Percentiles rank a stretch among this genome's conserved stretches.
These are phyloP conservation scores for Sanghuangporus baumii DNA, from an alignment of 1,284 basidiomycete species.

Conservation along the genomic window DNA sequence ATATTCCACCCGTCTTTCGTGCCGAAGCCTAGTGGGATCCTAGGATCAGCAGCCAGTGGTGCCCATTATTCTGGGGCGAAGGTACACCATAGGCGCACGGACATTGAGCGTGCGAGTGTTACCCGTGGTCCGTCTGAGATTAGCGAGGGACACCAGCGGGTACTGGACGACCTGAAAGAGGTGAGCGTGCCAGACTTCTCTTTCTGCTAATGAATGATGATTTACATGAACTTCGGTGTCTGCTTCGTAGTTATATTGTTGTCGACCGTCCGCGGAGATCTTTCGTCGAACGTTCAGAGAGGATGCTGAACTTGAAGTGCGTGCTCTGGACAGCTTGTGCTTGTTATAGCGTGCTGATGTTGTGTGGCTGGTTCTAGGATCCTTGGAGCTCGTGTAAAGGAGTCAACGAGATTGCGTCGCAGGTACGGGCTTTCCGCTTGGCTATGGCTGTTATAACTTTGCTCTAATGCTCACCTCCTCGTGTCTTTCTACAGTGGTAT, in stretches of 20 bases:
- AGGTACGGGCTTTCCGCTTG: slow-evolving; percentile 32
- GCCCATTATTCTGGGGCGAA: slow-evolving; percentile 25
- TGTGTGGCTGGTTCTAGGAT: slow-evolving; percentile 33
- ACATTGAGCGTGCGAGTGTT: slow-evolving; percentile 21
- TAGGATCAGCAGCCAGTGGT: slow-evolving; percentile 42
- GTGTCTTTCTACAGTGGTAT: slow-evolving; percentile 43
- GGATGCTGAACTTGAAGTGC: slow-evolving; percentile 57
- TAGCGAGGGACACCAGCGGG: slow-evolving; percentile 33
- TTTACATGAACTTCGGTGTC: neutral
- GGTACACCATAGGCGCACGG: slow-evolving; percentile 20
- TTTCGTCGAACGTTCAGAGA: slow-evolving; percentile 52
- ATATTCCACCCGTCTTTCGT: slow-evolving; percentile 40
- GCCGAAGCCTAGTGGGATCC: slow-evolving; percentile 37
- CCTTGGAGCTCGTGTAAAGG: slow-evolving; percentile 47
- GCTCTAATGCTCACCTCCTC: slow-evolving; percentile 9
- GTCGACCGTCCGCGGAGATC: slow-evolving; percentile 48
- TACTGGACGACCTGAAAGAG: slow-evolving; percentile 51
- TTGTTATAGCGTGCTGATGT: neutral
- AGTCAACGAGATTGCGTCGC: slow-evolving; percentile 47
- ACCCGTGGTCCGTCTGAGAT: slow-evolving; percentile 6
- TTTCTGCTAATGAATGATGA: neutral
- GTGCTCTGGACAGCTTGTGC: neutral
- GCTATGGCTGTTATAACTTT: neutral
- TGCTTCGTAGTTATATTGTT: slow-evolving; percentile 42
- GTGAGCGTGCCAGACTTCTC: slow-evolving; percentile 22